phyloP scores from a whole-genome alignment of 768 basidiomycete genomes.

The Kwoniella sp. region DNA sequence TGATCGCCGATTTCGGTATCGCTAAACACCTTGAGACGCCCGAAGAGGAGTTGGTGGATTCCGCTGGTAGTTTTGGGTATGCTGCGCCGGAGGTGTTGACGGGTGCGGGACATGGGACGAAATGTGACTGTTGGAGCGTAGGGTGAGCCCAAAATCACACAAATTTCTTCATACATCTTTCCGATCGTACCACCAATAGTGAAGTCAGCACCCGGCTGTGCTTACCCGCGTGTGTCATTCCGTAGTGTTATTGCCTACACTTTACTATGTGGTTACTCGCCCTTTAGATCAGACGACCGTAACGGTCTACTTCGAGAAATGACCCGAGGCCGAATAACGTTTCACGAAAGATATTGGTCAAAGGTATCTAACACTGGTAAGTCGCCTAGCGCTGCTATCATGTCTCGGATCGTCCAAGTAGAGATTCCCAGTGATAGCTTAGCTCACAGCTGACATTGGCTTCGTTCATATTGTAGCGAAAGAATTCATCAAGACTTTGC shows the following conservation, averaged over 20 bases:
- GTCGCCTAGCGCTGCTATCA: conserved; percentile 31
- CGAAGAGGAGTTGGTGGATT: conserved; percentile 47
- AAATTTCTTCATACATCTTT: no score
- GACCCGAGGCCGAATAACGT: conserved; percentile 78
- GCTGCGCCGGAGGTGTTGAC: conserved; percentile 71
- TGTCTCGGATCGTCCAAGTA: no score
- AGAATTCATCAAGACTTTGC: conserved; percentile 71
- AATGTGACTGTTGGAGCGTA: conserved; percentile 90
- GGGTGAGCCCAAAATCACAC: no score
- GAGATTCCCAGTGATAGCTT: background rate
- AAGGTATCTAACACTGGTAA: conserved; percentile 78
- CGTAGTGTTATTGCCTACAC: conserved; percentile 89
- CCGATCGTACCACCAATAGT: no score
- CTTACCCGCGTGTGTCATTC: no score
- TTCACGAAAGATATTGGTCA: conserved; percentile 93
- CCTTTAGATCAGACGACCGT: conserved; percentile 82
- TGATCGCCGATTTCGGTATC: conserved; percentile 97
- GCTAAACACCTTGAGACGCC: conserved; percentile 53
- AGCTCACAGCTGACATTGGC: background rate
- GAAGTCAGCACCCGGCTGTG: no score
- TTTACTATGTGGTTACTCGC: conserved; percentile 89
- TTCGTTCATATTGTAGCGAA: conserved; percentile 64
- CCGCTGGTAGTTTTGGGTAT: conserved; percentile 69
- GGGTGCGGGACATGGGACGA: conserved; percentile 81
- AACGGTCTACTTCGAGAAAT: conserved; percentile 78